A percentile compares a stretch with the other conserved stretches of the same genome.
Evolutionary conservation across 2,329 filamentous ascomycete genomes (phyloP).

Genomic region (Elsinoe perseae): DNA sequence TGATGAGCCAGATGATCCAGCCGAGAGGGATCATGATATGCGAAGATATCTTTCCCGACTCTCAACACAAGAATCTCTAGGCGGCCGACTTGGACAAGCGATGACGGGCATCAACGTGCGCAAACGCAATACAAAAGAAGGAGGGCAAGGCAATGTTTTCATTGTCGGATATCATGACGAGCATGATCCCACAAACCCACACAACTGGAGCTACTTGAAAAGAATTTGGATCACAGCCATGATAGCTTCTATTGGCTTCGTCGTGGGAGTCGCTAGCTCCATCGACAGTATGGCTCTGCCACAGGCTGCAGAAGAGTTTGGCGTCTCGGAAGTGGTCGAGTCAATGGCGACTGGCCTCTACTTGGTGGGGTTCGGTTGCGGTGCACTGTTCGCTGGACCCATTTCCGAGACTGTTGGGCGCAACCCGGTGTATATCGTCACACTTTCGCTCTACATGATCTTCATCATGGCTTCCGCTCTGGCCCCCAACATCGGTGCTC

Average conservation of each 20-base stretch:
- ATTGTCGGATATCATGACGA: conserved; percentile 33
- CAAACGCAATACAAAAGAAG: conserved; percentile 30
- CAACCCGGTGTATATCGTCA: conserved; percentile 43
- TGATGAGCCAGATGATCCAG: conserved; percentile 17
- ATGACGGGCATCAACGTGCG: conserved; percentile 34
- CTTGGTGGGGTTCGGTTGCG: conserved; percentile 38
- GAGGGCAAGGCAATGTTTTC: conserved; percentile 33
- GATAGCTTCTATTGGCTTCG: conserved; percentile 39
- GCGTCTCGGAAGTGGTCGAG: conserved; percentile 45
- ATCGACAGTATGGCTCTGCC: conserved; percentile 46
- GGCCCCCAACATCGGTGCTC: conserved; percentile 40
- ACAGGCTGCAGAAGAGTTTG: conserved; percentile 40
- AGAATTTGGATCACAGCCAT: conserved; percentile 30
- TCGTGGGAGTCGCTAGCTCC: conserved; percentile 45
- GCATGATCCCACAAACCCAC: conserved; percentile 31
- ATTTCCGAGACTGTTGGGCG: conserved; percentile 39
- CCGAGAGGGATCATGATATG: conserved; percentile 22
- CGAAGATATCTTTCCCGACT: conserved; percentile 24
- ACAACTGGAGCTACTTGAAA: conserved; percentile 30
- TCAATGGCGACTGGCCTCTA: conserved; percentile 42
- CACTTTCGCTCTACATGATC: conserved; percentile 41
- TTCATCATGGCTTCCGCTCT: conserved; percentile 44
- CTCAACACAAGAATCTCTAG: conserved; percentile 27
- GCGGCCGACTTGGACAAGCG: conserved; percentile 28
- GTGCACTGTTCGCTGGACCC: conserved; percentile 43